Conservation (phyloP, 2,329 filamentous ascomycete species). For the Verticillium klebahnii region DNA sequence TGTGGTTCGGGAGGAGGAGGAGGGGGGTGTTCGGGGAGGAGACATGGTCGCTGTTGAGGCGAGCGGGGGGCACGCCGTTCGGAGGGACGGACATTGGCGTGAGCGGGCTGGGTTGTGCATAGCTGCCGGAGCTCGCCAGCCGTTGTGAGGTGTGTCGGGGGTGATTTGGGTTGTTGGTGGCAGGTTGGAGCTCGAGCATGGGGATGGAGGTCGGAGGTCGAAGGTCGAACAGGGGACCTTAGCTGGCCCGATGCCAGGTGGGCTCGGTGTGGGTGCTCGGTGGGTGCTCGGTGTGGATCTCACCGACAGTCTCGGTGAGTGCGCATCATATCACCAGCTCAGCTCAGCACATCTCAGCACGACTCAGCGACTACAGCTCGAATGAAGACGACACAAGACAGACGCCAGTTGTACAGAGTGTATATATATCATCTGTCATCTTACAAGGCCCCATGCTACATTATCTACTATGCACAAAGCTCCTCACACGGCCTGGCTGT, state of each 20-base stretch:
- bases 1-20: slow-evolving; percentile 8
- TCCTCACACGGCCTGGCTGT: slow-evolving; percentile 59
- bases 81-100: slow-evolving; percentile 42
- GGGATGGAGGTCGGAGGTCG: slow-evolving; percentile 6
- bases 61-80: slow-evolving; percentile 36
- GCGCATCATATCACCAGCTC: too few species aligned
- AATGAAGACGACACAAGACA: neutral
- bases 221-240: neutral
- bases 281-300: neutral
- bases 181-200: slow-evolving; percentile 4
- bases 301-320: slow-evolving; percentile 4
- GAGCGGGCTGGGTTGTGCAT: slow-evolving; percentile 36
- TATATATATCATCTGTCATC: neutral
- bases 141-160: slow-evolving; percentile 1
- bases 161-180: slow-evolving; percentile 10
- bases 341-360: neutral
- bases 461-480: neutral
- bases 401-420: neutral
- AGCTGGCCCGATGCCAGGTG: slow-evolving; percentile 12
- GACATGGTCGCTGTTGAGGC: slow-evolving; percentile 16
- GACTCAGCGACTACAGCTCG: neutral
- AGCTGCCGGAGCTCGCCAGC: slow-evolving; percentile 25
- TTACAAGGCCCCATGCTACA: neutral
- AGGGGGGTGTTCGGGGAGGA: slow-evolving; percentile 4
- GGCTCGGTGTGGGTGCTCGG: slow-evolving; percentile 2